A percentile compares a stretch with the other conserved stretches of the same genome.
Evolutionary conservation across 192 early-diverging fungal genomes (phyloP).

Genomic region (Coemansia sp.): DNA sequence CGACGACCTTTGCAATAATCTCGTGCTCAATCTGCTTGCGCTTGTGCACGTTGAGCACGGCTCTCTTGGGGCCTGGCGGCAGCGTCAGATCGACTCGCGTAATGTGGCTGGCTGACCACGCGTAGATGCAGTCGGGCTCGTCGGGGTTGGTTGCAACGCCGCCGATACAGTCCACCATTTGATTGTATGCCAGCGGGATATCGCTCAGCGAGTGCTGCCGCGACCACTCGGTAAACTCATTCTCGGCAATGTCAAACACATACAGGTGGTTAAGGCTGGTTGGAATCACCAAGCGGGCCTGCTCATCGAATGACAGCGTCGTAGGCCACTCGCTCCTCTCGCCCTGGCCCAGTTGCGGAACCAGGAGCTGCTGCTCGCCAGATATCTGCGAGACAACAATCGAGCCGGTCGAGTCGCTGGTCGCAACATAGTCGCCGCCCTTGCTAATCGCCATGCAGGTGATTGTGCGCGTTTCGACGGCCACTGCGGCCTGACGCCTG

Average conservation of each 20-base stretch:
- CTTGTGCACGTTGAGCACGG: slow-evolving; percentile 56
- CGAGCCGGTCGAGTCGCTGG: slow-evolving; percentile 67
- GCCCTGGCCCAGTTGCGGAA: slow-evolving; percentile 14
- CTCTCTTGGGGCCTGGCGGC: slow-evolving; percentile 52
- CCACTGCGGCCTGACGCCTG: slow-evolving; percentile 10
- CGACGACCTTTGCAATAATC: slow-evolving; percentile 30
- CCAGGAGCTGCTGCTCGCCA: slow-evolving; percentile 45
- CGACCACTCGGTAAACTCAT: slow-evolving; percentile 82
- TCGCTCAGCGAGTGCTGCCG: slow-evolving; percentile 55
- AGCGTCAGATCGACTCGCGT: slow-evolving; percentile 67
- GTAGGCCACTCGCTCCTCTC: slow-evolving; percentile 21
- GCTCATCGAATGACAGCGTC: slow-evolving; percentile 21
- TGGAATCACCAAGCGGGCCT: slow-evolving; percentile 27
- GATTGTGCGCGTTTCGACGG: slow-evolving; percentile 56
- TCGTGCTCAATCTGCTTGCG: slow-evolving; percentile 56
- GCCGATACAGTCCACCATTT: slow-evolving; percentile 64
- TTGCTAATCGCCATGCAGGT: slow-evolving; percentile 66
- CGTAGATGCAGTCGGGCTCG: slow-evolving; percentile 57
- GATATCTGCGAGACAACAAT: slow-evolving; percentile 75
- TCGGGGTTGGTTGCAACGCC: slow-evolving; percentile 70
- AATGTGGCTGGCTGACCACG: slow-evolving; percentile 69
- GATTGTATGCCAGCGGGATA: slow-evolving; percentile 63
- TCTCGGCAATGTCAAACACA: slow-evolving; percentile 58
- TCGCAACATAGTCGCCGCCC: slow-evolving; percentile 78
- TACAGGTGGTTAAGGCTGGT: slow-evolving; percentile 77